Base-by-base conservation (phyloP, 163 green algal species). In the Trebouxia gelatinosa region DNA sequence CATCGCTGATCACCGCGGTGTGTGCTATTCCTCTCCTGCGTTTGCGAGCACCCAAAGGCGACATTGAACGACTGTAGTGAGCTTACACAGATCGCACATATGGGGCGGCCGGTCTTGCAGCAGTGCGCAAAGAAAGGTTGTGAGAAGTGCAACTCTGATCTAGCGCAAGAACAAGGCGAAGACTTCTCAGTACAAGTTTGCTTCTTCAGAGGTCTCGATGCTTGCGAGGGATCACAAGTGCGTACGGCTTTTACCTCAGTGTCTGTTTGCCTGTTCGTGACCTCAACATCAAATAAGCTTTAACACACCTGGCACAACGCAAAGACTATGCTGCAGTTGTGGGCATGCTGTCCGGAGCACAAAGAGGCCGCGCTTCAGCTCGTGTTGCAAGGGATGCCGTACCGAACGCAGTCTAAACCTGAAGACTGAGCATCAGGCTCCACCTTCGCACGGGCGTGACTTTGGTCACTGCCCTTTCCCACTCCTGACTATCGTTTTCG, bases 61-160 rank as follows among this genome's bases (percentile, higher is more conserved):
- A n/a, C n/a, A n/a, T n/a, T n/a, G n/a, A n/a, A n/a, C n/a, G n/a
- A n/a, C n/a, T n/a, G n/a, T n/a, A n/a, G n/a, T n/a, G n/a, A n/a
- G n/a, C n/a, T n/a, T n/a, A n/a, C n/a, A n/a, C n/a, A n/a, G n/a
- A n/a, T n/a, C n/a, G n/a, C n/a, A n/a, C n/a, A n/a, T n/a, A 72
- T 72, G 64, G 64, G 64, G 0, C 35, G 64, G 38, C 64, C 64
- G 6, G 50, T 72, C 26, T 51, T 72, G 64, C 50, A 72, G 9
- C 31, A 54, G 31, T 72, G 64, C 37, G 64, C 64, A 5, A 54
- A 35, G 17, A 51, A 29, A 34, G 64, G 64, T 51, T 72, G 64
- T 19, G 64, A 72, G 34, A 37, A 72, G 35, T 72, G 64, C 21
- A 72, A 17, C 5, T 46, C 64, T 72, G 64, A 72, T 72, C 64